These are phyloP conservation scores for Fallopia convolvulus DNA, from an alignment of 148 eudicot genomes.

Conservation along the genomic window DNA sequence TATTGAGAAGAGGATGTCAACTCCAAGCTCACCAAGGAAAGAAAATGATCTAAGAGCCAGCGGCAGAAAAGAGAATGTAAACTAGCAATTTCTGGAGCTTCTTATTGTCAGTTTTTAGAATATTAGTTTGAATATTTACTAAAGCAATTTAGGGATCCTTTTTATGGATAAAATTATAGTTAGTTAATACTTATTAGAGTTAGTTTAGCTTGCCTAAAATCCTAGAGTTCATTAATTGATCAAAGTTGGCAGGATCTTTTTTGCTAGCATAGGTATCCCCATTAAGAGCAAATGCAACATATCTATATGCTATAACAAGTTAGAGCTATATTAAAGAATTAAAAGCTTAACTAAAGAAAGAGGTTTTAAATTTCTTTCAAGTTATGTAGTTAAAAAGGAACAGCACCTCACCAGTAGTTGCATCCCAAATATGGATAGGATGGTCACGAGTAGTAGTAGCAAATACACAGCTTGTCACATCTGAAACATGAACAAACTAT, in stretches of 20 bases:
- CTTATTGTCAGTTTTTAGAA: neutral
- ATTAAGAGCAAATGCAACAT: neutral
- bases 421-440: conserved; percentile 98
- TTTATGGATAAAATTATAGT: neutral
- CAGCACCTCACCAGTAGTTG: conserved; percentile 92
- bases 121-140: neutral
- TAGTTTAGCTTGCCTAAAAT: too few species aligned
- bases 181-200: too few species aligned
- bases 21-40: neutral
- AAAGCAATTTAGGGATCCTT: neutral
- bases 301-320: neutral
- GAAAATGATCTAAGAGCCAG: neutral
- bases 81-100: neutral
- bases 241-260: neutral
- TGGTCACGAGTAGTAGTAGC: conserved; percentile 95
- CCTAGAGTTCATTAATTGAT: neutral
- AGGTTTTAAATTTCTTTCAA: neutral
- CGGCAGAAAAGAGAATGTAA: neutral
- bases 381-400: conserved; percentile 11
- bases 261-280: neutral
- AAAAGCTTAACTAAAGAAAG: neutral
- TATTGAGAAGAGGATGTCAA: conserved; percentile 3
- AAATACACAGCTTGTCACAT: conserved; percentile 78
- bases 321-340: neutral
- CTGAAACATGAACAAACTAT: conserved; percentile 31